phyloP scores from a whole-genome alignment of 805 yeast genomes.

The Wickerhamiella spandovensis region DNA sequence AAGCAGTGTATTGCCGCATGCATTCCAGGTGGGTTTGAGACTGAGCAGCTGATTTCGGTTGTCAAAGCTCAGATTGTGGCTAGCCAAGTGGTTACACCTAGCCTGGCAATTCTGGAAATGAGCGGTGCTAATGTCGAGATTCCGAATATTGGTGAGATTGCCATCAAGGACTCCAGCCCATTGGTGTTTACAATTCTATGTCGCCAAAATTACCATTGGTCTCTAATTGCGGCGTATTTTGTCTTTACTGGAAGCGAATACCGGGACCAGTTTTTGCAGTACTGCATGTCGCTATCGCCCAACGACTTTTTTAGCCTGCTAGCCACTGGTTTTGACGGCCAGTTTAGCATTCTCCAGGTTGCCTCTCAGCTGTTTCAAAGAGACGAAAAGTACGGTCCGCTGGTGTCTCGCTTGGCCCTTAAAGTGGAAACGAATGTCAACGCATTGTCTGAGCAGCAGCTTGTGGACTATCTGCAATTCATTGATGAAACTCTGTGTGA shows the following conservation, averaged over 20 bases:
- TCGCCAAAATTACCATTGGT: slow-evolving; percentile 5
- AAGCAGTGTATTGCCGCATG: background rate
- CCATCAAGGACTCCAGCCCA: background rate
- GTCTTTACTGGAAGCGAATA: slow-evolving; percentile 4
- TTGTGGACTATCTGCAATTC: slow-evolving; percentile 18
- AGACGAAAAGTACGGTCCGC: background rate
- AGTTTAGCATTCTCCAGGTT: slow-evolving; percentile 1
- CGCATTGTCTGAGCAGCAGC: background rate
- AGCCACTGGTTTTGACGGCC: slow-evolving; percentile 1
- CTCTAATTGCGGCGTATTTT: slow-evolving; percentile 11
- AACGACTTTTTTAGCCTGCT: slow-evolving; percentile 6
- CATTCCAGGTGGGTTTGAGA: background rate
- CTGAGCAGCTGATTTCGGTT: background rate
- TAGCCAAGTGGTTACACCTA: background rate
- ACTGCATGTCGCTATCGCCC: slow-evolving; percentile 4
- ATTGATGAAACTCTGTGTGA: slow-evolving; percentile 35
- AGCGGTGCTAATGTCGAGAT: background rate
- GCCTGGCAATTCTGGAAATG: slow-evolving; percentile 1
- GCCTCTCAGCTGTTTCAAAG: background rate
- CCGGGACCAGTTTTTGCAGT: slow-evolving; percentile 5
- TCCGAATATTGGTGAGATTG: background rate
- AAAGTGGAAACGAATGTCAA: background rate
- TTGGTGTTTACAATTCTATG: slow-evolving; percentile 6
- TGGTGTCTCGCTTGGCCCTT: background rate
- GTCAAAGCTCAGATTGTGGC: background rate